Percentiles rank a stretch among this genome's conserved stretches.
Conservation (phyloP, 805 yeast species). For the Kazachstania africana region DNA sequence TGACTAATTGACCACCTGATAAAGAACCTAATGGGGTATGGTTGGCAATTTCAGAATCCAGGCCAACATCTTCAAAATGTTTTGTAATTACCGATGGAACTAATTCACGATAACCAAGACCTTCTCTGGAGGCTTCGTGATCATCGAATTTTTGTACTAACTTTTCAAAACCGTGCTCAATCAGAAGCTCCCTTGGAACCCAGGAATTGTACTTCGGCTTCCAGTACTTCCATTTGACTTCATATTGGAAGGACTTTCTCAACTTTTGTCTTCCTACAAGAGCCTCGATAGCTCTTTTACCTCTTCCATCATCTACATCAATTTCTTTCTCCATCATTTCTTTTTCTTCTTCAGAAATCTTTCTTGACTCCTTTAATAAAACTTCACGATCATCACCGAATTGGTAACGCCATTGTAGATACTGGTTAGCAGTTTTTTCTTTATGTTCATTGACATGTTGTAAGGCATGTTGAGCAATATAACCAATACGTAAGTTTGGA, state of each 20-base stretch:
- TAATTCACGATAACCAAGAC: conserved; percentile 93
- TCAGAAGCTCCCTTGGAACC: conserved; percentile 73
- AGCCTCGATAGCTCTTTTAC: conserved; percentile 82
- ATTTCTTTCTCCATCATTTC: conserved; percentile 67
- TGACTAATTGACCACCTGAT: conserved; percentile 96
- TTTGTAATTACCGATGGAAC: conserved; percentile 85
- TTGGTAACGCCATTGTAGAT: conserved; percentile 95
- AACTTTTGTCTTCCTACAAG: conserved; percentile 94
- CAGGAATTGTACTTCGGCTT: conserved; percentile 88
- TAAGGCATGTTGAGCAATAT: conserved; percentile 96
- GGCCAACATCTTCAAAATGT: conserved; percentile 94
- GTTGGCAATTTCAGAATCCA: conserved; percentile 96
- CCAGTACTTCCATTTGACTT: conserved; percentile 87
- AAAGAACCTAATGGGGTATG: conserved; percentile 94
- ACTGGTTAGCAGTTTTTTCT: conserved; percentile 96
- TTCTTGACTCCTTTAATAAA: conserved; percentile 82
- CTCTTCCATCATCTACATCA: conserved; percentile 77
- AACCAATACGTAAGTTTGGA: conserved; percentile 95
- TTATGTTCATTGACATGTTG: conserved; percentile 96
- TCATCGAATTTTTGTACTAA: conserved; percentile 94
- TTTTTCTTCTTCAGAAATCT: conserved; percentile 60
- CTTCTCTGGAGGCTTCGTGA: conserved; percentile 98
- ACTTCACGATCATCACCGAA: conserved; percentile 98
- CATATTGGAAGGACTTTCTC: conserved; percentile 95
- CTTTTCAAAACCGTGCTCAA: conserved; percentile 80